These are phyloP conservation scores for Lipomyces yamanashiensis DNA, from an alignment of 805 yeast species.

Conservation along the genomic window DNA sequence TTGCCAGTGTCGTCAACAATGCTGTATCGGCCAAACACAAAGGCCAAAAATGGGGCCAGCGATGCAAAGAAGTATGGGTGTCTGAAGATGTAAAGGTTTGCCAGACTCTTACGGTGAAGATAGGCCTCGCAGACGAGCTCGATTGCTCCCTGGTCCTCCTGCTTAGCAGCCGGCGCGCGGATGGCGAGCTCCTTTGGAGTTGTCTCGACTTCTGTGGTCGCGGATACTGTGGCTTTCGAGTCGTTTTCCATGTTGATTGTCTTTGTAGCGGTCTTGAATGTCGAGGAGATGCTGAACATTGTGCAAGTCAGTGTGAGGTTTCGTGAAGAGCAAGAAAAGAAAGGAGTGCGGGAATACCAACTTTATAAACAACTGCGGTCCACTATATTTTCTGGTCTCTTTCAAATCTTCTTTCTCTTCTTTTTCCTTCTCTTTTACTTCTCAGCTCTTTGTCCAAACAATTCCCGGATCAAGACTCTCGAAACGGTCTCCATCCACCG, in stretches of 20 bases:
- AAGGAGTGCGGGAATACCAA: not conserved
- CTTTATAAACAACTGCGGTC: no score
- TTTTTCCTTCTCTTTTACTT: no score
- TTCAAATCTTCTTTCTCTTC: no score
- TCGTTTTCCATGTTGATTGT: not conserved
- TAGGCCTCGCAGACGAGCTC: conserved; percentile 29
- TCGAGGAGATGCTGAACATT: no score
- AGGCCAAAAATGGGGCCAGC: conserved; percentile 24
- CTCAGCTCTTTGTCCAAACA: not conserved
- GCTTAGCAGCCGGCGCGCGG: conserved; percentile 14
- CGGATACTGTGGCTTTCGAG: not conserved
- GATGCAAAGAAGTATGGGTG: conserved; percentile 28
- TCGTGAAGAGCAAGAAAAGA: not conserved
- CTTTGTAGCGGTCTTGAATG: no score
- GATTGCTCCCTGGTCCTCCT: conserved; percentile 19
- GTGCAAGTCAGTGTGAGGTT: no score
- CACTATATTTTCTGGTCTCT: no score
- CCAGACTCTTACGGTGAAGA: conserved; percentile 29
- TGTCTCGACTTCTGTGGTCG: not conserved
- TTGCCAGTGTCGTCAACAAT: conserved; percentile 23
- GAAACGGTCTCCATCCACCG: not conserved
- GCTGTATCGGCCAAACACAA: conserved; percentile 21
- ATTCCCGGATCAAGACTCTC: no score
- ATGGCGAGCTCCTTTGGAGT: conserved; percentile 18
- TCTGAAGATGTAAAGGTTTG: conserved; percentile 25